phyloP scores from a whole-genome alignment of 495 filamentous ascomycete species.

The Penicillium robsamsonii region DNA sequence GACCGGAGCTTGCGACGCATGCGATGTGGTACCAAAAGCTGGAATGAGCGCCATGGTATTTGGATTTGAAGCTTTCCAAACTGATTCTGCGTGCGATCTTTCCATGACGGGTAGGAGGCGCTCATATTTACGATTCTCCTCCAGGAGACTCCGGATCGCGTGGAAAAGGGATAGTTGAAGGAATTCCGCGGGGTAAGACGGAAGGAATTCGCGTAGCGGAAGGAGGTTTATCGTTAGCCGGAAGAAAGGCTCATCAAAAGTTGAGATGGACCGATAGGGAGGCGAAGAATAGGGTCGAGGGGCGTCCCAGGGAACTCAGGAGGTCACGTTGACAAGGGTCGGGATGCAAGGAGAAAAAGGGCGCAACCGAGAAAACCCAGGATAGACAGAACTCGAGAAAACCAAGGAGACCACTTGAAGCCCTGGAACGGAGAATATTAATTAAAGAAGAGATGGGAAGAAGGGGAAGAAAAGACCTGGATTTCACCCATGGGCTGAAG shows the following conservation, averaged over 20 bases:
- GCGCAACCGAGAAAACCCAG: conserved; percentile 19
- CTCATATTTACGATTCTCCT: conserved; percentile 37
- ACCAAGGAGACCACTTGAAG: conserved; percentile 8
- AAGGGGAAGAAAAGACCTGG: conserved; percentile 22
- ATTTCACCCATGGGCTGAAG: conserved; percentile 8
- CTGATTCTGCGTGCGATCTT: conserved; percentile 49
- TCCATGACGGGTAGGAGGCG: conserved; percentile 47
- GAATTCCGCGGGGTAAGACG: conserved; percentile 26
- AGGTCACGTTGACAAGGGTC: conserved; percentile 20
- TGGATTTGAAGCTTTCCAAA: conserved; percentile 50
- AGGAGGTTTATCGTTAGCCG: conserved; percentile 28
- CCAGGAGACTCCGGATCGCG: conserved; percentile 29
- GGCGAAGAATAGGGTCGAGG: conserved; percentile 20
- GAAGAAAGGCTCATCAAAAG: conserved; percentile 28
- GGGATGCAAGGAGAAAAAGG: conserved; percentile 27
- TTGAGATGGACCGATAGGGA: conserved; percentile 21
- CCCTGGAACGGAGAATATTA: conserved; percentile 14
- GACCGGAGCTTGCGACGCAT: conserved; percentile 71
- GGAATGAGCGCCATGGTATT: conserved; percentile 51
- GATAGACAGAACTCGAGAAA: conserved; percentile 9
- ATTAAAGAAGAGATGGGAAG: conserved; percentile 19
- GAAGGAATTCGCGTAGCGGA: conserved; percentile 20
- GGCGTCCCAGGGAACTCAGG: conserved; percentile 17
- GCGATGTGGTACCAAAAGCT: conserved; percentile 62
- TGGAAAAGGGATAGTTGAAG: conserved; percentile 19